Percentiles rank a stretch among this genome's conserved stretches.
Conservation (phyloP, 306 rosid species). For the Acacia acuminata region DNA sequence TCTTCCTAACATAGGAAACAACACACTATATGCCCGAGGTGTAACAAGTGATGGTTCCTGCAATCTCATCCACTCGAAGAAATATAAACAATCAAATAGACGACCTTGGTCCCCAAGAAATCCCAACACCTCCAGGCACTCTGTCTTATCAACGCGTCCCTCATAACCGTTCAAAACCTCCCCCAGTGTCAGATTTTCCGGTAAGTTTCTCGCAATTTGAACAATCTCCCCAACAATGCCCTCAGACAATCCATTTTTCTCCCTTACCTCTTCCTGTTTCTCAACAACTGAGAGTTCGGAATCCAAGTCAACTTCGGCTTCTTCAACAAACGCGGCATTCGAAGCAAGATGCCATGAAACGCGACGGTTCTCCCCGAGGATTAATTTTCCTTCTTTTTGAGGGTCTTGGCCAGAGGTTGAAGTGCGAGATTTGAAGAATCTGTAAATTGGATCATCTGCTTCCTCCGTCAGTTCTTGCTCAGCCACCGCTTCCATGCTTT, state of each 20-base stretch:
- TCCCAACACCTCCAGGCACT: conserved; percentile 62
- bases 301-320: conserved; percentile 32
- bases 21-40: conserved; percentile 59
- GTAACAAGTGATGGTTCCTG: conserved; percentile 71
- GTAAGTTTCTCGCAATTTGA: conserved; percentile 60
- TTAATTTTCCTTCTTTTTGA: conserved; percentile 42
- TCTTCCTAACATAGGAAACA: conserved; percentile 80
- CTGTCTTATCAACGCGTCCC: conserved; percentile 50
- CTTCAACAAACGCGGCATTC: conserved; percentile 31
- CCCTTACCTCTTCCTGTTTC: conserved; percentile 26
- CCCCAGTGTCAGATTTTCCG: conserved; percentile 61
- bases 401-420: conserved; percentile 53
- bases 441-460: conserved; percentile 56
- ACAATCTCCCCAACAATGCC: conserved; percentile 66
- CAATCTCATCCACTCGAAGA: conserved; percentile 90
- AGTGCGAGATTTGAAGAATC: conserved; percentile 59
- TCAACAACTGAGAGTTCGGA: background rate
- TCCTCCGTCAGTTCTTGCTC: conserved; percentile 28
- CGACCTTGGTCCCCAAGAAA: conserved; percentile 58
- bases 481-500: background rate
- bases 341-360: conserved; percentile 64
- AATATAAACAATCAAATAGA: conserved; percentile 60
- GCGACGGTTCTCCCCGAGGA: conserved; percentile 56
- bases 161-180: conserved; percentile 63
- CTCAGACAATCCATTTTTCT: conserved; percentile 29